These are phyloP conservation scores for Termitomyces sp. DNA, from an alignment of 768 basidiomycete genomes.

Conservation along the genomic window DNA sequence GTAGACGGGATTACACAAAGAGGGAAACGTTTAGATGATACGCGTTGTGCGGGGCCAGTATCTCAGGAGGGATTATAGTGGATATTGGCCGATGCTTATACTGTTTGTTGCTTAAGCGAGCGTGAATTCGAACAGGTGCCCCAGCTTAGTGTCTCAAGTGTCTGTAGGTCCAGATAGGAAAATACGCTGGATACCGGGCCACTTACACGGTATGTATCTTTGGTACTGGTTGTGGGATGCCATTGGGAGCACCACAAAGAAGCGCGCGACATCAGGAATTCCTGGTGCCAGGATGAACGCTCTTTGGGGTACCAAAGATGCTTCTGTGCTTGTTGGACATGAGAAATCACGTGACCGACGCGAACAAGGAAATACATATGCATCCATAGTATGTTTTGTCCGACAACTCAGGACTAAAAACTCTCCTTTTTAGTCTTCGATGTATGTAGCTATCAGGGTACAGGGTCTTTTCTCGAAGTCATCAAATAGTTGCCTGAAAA, in stretches of 20 bases:
- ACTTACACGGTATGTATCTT: too few species aligned
- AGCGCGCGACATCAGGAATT: background rate
- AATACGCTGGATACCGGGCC: too few species aligned
- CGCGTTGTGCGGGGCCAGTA: too few species aligned
- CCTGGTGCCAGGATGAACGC: background rate
- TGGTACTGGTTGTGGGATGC: background rate
- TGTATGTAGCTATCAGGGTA: background rate
- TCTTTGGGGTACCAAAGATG: background rate
- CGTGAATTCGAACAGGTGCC: too few species aligned
- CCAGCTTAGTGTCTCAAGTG: too few species aligned
- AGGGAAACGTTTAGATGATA: too few species aligned
- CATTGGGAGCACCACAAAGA: background rate
- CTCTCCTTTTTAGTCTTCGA: background rate
- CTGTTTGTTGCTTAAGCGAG: too few species aligned
- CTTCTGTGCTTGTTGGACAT: background rate
- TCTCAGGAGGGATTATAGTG: too few species aligned
- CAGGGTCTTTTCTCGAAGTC: background rate
- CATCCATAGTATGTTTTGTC: background rate
- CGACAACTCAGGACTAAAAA: conserved; percentile 2
- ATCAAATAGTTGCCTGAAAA: background rate
- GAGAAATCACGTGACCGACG: background rate
- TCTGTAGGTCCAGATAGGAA: too few species aligned
- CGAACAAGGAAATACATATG: background rate
- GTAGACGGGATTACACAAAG: too few species aligned
- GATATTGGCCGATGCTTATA: too few species aligned